Conservation (phyloP, 306 rosid species). For the Cicer cuneatum region DNA sequence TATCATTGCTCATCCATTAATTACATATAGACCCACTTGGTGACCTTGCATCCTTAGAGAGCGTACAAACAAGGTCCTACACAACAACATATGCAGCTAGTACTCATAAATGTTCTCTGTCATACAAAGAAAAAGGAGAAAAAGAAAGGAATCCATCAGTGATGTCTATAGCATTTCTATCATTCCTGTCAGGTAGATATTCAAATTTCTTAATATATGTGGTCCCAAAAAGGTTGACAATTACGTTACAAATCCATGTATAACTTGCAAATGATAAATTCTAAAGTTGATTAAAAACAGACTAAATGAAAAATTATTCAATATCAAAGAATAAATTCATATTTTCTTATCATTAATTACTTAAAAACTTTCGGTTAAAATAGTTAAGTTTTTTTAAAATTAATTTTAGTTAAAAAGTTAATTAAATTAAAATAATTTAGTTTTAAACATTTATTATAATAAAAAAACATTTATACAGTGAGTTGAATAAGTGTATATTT, state of each 20-base stretch:
- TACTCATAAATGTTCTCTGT: slow-evolving; percentile 37
- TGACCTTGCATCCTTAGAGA: slow-evolving; percentile 1
- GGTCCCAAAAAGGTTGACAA: slow-evolving; percentile 33
- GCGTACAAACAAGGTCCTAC: slow-evolving; percentile 44
- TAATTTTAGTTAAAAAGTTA: too few species aligned
- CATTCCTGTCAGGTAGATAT: slow-evolving; percentile 36
- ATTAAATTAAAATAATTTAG: too few species aligned
- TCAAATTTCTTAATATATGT: slow-evolving; percentile 20
- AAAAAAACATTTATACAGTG: too few species aligned
- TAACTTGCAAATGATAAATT: background rate
- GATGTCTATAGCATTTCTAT: slow-evolving; percentile 40
- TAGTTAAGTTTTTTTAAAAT: too few species aligned
- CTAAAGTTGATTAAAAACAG: background rate
- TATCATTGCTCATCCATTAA: background rate
- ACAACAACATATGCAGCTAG: slow-evolving; percentile 38
- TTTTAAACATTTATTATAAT: too few species aligned
- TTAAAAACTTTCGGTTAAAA: too few species aligned
- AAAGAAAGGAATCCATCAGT: slow-evolving; percentile 36
- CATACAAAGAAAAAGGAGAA: slow-evolving; percentile 37
- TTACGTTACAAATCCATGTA: background rate
- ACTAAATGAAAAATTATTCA: background rate
- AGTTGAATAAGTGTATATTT: too few species aligned
- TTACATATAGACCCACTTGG: slow-evolving; percentile 25
- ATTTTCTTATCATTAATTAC: background rate
- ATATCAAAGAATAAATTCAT: background rate